A percentile compares a stretch with the other conserved stretches of the same genome.
phyloP scores from a whole-genome alignment of 441 rosid species.

The Macaranga tanarius region DNA sequence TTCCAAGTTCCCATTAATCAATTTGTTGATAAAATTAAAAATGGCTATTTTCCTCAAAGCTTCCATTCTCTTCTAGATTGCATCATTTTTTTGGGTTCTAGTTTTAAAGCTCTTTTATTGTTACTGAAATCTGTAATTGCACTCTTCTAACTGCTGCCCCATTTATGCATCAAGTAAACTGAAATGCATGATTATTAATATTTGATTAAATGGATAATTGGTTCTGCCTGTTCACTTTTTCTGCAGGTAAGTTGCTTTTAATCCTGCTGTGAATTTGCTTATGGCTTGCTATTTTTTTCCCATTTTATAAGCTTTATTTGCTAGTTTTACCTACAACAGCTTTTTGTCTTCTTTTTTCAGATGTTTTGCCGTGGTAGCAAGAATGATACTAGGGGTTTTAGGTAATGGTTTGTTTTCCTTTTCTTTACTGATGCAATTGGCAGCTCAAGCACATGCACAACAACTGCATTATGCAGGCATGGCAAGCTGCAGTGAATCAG shows the following conservation, averaged over 20 bases:
- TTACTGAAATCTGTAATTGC: too few species aligned
- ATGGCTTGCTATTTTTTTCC: background rate
- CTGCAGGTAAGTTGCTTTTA: background rate
- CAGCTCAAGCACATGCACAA: background rate
- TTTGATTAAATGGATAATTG: background rate
- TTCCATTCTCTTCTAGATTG: background rate
- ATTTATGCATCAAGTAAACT: background rate
- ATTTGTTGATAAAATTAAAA: background rate
- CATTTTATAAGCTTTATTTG: slow-evolving; percentile 4
- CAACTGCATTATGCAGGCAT: background rate
- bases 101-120: background rate
- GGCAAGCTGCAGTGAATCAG: background rate
- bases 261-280: background rate
- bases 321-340: background rate
- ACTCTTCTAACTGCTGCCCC: background rate
- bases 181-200: background rate
- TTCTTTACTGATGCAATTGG: slow-evolving; percentile 8
- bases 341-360: slow-evolving; percentile 45
- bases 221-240: background rate
- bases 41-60: background rate
- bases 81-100: background rate
- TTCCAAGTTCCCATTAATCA: background rate
- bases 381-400: slow-evolving; percentile 93
- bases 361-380: slow-evolving; percentile 98
- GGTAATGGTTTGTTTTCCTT: slow-evolving; percentile 50